Percentiles rank a stretch among this genome's conserved stretches.
These are phyloP conservation scores for Fusarium sp. DNA, from an alignment of 2,329 filamentous ascomycete genomes.

Conservation along the genomic window DNA sequence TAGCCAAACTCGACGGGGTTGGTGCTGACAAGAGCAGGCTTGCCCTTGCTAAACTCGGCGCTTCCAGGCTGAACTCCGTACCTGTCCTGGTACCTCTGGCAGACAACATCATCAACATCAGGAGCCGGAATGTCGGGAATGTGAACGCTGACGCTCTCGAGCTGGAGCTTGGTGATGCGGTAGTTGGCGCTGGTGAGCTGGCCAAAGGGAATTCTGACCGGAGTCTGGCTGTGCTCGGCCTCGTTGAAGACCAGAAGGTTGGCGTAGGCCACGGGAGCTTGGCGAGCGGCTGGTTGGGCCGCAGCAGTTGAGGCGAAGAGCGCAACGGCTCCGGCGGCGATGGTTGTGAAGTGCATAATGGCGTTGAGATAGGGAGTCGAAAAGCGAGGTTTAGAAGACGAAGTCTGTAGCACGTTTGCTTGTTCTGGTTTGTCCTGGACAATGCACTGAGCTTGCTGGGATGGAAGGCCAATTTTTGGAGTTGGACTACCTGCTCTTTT, in stretches of 20 bases:
- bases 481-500: neutral
- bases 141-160: conserved; percentile 22
- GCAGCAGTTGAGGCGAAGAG: conserved; percentile 5
- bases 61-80: conserved; percentile 37
- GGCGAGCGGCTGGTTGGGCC: conserved; percentile 17
- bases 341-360: conserved; percentile 27
- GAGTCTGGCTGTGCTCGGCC: conserved; percentile 25
- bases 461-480: neutral
- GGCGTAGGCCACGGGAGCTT: conserved; percentile 24
- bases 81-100: conserved; percentile 33
- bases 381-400: neutral
- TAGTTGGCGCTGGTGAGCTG: conserved; percentile 36
- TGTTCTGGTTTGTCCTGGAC: neutral
- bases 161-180: conserved; percentile 22
- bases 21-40: conserved; percentile 33
- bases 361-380: neutral
- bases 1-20: conserved; percentile 38
- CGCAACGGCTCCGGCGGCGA: conserved; percentile 14
- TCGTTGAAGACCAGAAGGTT: conserved; percentile 23
- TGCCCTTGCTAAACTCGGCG: conserved; percentile 22
- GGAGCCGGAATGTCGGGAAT: conserved; percentile 21
- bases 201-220: conserved; percentile 29
- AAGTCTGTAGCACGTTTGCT: neutral
- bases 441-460: neutral
- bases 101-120: conserved; percentile 18